Conservation (phyloP, 805 yeast species). For the Torulaspora microellipsoides region DNA sequence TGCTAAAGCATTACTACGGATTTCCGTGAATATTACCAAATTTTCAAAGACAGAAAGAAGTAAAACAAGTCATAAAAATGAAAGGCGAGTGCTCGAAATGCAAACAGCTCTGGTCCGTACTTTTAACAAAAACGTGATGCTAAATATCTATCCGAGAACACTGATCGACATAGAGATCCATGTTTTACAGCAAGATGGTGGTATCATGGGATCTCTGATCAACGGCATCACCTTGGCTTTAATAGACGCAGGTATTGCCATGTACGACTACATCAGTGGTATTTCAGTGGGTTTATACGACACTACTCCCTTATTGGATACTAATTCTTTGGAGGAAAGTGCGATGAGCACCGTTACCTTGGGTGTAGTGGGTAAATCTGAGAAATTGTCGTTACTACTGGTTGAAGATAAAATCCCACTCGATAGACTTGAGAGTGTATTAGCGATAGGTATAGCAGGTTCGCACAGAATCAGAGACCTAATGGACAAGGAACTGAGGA, state of each 20-base stretch:
- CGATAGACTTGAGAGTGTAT: conserved; percentile 68
- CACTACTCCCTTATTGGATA: conserved; percentile 72
- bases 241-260: conserved; percentile 91
- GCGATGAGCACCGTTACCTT: conserved; percentile 79
- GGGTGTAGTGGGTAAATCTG: conserved; percentile 79
- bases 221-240: conserved; percentile 87
- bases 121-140: conserved; percentile 67
- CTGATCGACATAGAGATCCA: conserved; percentile 69
- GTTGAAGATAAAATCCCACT: conserved; percentile 82
- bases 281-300: conserved; percentile 78
- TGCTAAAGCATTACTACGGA: conserved; percentile 53
- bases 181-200: conserved; percentile 88
- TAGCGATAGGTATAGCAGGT: conserved; percentile 84
- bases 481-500: conserved; percentile 82
- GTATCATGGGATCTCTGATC: conserved; percentile 68
- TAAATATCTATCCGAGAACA: conserved; percentile 77
- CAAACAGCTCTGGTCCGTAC: conserved; percentile 64
- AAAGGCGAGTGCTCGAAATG: conserved; percentile 64
- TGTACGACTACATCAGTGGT: conserved; percentile 85
- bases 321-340: conserved; percentile 74
- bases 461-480: conserved; percentile 74
- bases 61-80: conserved; percentile 57
- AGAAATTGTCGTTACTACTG: conserved; percentile 68
- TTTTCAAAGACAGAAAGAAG: conserved; percentile 76
- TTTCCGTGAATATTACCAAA: conserved; percentile 69